These are phyloP conservation scores for Apophysomyces trapeziformis DNA, from an alignment of 371 early-diverging fungal species.

Conservation along the genomic window DNA sequence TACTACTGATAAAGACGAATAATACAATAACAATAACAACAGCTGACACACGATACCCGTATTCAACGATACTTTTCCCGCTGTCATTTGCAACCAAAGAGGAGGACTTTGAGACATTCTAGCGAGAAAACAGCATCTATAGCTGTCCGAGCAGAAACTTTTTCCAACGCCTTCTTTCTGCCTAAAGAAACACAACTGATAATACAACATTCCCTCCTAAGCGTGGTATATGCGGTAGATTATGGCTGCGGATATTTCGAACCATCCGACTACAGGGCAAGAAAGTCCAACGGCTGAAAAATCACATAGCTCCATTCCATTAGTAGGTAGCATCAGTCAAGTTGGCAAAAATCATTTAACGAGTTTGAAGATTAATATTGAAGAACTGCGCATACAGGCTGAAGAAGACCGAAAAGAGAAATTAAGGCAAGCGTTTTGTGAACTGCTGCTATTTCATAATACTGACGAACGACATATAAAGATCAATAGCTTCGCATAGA, in stretches of 20 bases:
- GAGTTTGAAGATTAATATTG: slow-evolving; percentile 25
- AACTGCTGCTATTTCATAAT: not conserved
- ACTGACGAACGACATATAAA: slow-evolving; percentile 3
- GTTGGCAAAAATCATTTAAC: not conserved
- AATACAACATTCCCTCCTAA: not conserved
- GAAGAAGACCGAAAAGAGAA: slow-evolving; percentile 28
- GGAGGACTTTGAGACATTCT: slow-evolving; percentile 5
- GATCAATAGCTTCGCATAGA: slow-evolving; percentile 26
- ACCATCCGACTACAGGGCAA: slow-evolving; percentile 22
- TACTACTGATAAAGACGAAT: slow-evolving; percentile 1
- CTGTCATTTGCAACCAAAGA: not conserved
- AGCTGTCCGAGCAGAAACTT: slow-evolving; percentile 2
- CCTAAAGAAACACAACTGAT: not conserved
- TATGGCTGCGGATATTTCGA: slow-evolving; percentile 32
- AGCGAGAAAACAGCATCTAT: slow-evolving; percentile 6
- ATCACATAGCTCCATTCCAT: slow-evolving; percentile 16
- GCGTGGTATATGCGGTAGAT: slow-evolving; percentile 20
- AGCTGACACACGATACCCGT: not conserved
- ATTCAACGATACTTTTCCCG: not conserved
- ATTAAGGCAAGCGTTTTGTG: slow-evolving; percentile 26
- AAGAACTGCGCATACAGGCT: slow-evolving; percentile 31
- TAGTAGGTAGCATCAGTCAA: slow-evolving; percentile 13
- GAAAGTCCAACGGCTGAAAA: slow-evolving; percentile 23
- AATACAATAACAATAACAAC: not conserved
- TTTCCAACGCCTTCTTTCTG: slow-evolving; percentile 8